Conservation (phyloP, 495 filamentous ascomycete genomes). For the Trypethelium eluteriae region DNA sequence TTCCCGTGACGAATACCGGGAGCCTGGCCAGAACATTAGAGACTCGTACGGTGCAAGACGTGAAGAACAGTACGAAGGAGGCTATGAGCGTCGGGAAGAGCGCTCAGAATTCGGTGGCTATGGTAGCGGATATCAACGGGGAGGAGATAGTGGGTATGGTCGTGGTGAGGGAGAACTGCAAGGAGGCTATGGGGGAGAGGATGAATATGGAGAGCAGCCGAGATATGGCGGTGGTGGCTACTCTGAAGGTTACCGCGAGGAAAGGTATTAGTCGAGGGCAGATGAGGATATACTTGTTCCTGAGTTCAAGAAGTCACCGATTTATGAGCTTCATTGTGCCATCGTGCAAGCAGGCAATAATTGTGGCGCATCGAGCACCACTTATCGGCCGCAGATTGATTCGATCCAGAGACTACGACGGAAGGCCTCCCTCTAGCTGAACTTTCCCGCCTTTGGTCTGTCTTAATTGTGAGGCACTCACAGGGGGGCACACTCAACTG, state of each 20-base stretch:
- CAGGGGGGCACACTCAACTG: too few species aligned
- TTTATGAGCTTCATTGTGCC: too few species aligned
- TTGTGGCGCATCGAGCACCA: too few species aligned
- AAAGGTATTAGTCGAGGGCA: not conserved
- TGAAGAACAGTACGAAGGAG: not conserved
- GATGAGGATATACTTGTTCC: not conserved
- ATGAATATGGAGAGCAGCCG: not conserved
- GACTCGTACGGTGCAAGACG: not conserved
- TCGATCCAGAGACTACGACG: too few species aligned
- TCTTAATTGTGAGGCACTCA: too few species aligned
- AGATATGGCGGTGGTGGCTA: not conserved
- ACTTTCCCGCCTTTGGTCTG: too few species aligned
- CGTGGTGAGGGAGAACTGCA: not conserved
- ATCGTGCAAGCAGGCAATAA: too few species aligned
- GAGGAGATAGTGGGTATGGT: slow-evolving; percentile 12
- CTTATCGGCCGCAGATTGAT: too few species aligned
- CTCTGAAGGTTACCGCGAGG: slow-evolving; percentile 12
- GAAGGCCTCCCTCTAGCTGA: too few species aligned
- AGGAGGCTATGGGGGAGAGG: slow-evolving; percentile 9
- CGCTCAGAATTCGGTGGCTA: not conserved
- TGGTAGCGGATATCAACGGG: slow-evolving; percentile 4
- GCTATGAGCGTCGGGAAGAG: not conserved
- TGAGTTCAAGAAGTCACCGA: too few species aligned
- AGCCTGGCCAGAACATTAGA: not conserved
- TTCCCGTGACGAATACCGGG: not conserved